Evolutionary conservation across 164 flowering plant genomes (phyloP), one percentile per base, ranked within the genome.

Genomic region (Tinospora cordifolia): DNA sequence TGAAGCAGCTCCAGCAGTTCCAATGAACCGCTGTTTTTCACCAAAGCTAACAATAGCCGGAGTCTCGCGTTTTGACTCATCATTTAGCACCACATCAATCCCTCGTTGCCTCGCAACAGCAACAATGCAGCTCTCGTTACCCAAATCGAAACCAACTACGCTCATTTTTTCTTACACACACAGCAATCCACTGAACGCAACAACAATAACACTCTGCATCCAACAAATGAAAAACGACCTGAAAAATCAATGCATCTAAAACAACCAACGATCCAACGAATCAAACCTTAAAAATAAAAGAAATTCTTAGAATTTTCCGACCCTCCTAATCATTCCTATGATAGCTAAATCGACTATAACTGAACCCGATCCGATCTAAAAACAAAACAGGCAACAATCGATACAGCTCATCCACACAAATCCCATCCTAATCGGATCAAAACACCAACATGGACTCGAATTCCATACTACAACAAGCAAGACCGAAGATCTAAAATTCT

Each of bases 71-170:
- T 93, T 91, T 11, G 97, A 93, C 57, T 90, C 96, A 79, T 93
- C 98, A 51, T 92, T 92, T n/a, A 92, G 96, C 24, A 92, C 98
- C 24, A 92, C 98, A 76, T 93, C 98, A 26, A 93, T 93, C 13
- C 97, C 98, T 57, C 97, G 79, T 71, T 93, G 98, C 78, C 97
- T 81, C 8, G 97, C 98, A 72, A 93, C 98, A 34, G 95, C 98
- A 65, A 90, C 95, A 75, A 93, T 82, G 79, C 97, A 75, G 74
- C 87, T 93, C 85, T 93, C 98, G 69, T 93, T 93, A 10, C 98
- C 98, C 38, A 93, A 80, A 81, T 93, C 98, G 78, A 93, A 91
- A 57, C 98, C 98, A 15, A 93, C 98, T 62, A 93, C 98, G 64
- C 98, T 93, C 98, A 93, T 93, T 63, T 81, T 90, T 34, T 26